phyloP scores from a whole-genome alignment of 495 filamentous ascomycete species.

The Elaphomyces granulatus region DNA sequence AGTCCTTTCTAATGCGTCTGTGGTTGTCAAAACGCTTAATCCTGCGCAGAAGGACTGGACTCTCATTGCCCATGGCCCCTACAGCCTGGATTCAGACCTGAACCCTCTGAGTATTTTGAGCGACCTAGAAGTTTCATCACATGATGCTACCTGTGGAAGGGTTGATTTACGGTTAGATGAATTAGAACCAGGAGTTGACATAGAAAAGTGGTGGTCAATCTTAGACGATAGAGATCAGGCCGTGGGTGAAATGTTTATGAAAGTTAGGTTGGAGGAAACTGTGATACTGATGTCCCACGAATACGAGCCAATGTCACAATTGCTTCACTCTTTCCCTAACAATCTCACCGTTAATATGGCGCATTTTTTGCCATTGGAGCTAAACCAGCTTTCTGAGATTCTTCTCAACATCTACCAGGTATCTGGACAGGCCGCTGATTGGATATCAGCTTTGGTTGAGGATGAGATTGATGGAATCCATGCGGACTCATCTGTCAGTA shows the following conservation, averaged over 20 bases:
- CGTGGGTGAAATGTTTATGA: constrained; percentile 80
- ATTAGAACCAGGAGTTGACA: constrained; percentile 59
- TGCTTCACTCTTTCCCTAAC: constrained; percentile 71
- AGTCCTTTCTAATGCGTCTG: constrained; percentile 60
- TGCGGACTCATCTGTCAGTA: constrained; percentile 53
- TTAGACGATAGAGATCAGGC: constrained; percentile 55
- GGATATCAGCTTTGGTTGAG: constrained; percentile 86
- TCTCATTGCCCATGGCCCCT: constrained; percentile 32
- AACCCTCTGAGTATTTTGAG: constrained; percentile 31
- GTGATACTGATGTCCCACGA: constrained; percentile 77
- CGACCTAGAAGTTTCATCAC: constrained; percentile 38
- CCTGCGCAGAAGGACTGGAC: constrained; percentile 40
- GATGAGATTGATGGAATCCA: constrained; percentile 91
- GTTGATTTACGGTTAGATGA: constrained; percentile 80
- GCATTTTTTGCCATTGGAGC: constrained; percentile 56
- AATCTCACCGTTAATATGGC: constrained; percentile 78
- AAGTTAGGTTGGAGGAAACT: constrained; percentile 68
- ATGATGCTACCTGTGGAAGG: constrained; percentile 51
- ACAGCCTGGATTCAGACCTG: constrained; percentile 28
- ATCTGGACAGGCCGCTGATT: constrained; percentile 73
- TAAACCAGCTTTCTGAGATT: constrained; percentile 69
- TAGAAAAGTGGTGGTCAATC: constrained; percentile 84
- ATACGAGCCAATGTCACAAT: constrained; percentile 69
- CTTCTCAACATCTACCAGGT: constrained; percentile 94
- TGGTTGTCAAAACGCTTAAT: constrained; percentile 60